Base-by-base conservation (phyloP, 306 rosid genomes). In the Erythrophleum fordii region DNA sequence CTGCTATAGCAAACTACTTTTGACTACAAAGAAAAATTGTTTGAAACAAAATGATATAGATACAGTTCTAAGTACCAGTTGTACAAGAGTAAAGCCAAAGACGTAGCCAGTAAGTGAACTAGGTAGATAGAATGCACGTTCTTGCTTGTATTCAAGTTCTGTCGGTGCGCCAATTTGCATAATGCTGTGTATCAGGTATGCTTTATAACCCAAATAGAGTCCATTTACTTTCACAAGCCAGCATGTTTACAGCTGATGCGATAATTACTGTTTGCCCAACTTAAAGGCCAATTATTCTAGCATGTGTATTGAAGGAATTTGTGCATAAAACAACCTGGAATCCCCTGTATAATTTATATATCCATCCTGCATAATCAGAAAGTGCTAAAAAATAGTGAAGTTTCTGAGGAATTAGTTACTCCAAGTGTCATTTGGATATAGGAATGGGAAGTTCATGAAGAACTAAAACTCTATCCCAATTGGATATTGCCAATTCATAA, bases 211-310 rank as follows among this genome's bases (percentile, higher is more conserved):
- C 56, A 75, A 65, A 14, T 68, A 26, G 17, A 75, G 6, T 55
- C 22, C 45, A 68, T 72, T 51, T 76, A 80, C 74, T 48, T 78
- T 53, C 73, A 52, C 59, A 35, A 59, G 59, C 72, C 61, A 60
- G 82, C 16, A 42, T 68, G 68, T 94, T 88, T 84, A 91, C 97
- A 74, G 97, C 97, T 73, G 87, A 80, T 77, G 97, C 77, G 39
- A 93, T 90, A 83, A 91, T 91, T 72, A 89, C 89, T 0, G 97
- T 92, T 86, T 93, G 97, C 56, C 97, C 99, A 84, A 90, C 97
- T 90, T 93, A 93, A 56, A 93, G 95, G 46, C 97, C 99, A 66
- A 90, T 93, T 77, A 93, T 13, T 69, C 13, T 56, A 26, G 31
- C 3, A 11, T 22, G 14, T 56, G 3, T 56, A 11, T 91, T 90